phyloP scores from a whole-genome alignment of 2,329 filamentous ascomycete genomes.

The Cercospora sp. region DNA sequence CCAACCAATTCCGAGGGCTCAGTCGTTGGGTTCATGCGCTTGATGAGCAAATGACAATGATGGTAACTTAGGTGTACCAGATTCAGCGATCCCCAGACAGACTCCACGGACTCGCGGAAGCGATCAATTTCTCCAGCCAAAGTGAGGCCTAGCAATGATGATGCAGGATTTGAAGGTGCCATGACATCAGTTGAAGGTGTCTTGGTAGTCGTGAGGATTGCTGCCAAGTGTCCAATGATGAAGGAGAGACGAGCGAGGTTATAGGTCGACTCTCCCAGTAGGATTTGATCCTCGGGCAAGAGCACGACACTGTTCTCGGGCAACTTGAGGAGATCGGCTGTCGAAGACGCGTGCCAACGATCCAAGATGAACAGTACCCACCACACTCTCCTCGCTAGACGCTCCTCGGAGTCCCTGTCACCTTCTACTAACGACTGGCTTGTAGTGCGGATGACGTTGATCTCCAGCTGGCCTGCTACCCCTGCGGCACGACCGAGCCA shows the following conservation, averaged over 20 bases:
- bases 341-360: constrained; percentile 70
- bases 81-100: constrained; percentile 53
- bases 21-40: constrained; percentile 59
- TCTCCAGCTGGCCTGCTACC: constrained; percentile 64
- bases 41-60: constrained; percentile 66
- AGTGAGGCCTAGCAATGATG: constrained; percentile 51
- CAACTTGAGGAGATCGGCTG: constrained; percentile 62
- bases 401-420: constrained; percentile 62
- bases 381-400: constrained; percentile 66
- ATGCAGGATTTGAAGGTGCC: constrained; percentile 44
- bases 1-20: constrained; percentile 60
- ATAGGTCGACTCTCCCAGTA: constrained; percentile 65
- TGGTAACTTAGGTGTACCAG: constrained; percentile 69
- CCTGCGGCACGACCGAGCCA: constrained; percentile 67
- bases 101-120: constrained; percentile 64
- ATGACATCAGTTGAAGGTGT: constrained; percentile 48
- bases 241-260: constrained; percentile 64
- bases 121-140: constrained; percentile 63
- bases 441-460: constrained; percentile 52
- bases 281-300: constrained; percentile 57
- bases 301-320: constrained; percentile 63
- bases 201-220: constrained; percentile 49
- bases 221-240: constrained; percentile 58
- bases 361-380: constrained; percentile 72
- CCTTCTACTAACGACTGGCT: constrained; percentile 47